Evolutionary conservation across 345 rosid species (phyloP).

Genomic region (Lepidium aucheri): DNA sequence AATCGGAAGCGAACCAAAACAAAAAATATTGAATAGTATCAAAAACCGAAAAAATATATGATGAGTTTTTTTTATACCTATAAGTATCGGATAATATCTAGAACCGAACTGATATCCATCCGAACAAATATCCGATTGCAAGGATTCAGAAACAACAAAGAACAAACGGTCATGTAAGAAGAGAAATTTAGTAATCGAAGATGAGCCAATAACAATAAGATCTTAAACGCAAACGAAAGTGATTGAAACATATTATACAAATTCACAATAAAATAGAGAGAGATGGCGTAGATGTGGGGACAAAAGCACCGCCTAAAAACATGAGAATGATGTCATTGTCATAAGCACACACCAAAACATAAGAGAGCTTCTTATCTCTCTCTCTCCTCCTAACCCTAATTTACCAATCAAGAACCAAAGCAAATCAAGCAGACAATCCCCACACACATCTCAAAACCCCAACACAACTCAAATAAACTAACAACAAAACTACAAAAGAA

Average conservation of each 20-base stretch:
- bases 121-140: too few relatives aligned
- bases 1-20: too few relatives aligned
- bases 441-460: slow-evolving; percentile 23
- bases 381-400: slow-evolving; percentile 9
- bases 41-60: too few relatives aligned
- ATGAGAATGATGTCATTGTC: slow-evolving; percentile 33
- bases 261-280: background rate
- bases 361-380: slow-evolving; percentile 12
- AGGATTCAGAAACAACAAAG: background rate
- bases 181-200: background rate
- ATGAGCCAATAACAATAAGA: background rate
- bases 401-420: slow-evolving; percentile 25
- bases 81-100: too few relatives aligned
- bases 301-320: slow-evolving; percentile 74
- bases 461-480: slow-evolving; percentile 18
- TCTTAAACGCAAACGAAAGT: background rate
- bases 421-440: slow-evolving; percentile 16
- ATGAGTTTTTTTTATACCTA: too few relatives aligned
- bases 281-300: slow-evolving; percentile 40
- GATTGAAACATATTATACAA: background rate
- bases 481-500: background rate
- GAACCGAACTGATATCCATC: too few relatives aligned
- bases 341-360: slow-evolving; percentile 21
- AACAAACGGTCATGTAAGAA: background rate
- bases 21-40: too few relatives aligned